These are phyloP conservation scores for Hyaloscypha variabilis DNA, from an alignment of 495 filamentous ascomycete genomes.

Conservation along the genomic window DNA sequence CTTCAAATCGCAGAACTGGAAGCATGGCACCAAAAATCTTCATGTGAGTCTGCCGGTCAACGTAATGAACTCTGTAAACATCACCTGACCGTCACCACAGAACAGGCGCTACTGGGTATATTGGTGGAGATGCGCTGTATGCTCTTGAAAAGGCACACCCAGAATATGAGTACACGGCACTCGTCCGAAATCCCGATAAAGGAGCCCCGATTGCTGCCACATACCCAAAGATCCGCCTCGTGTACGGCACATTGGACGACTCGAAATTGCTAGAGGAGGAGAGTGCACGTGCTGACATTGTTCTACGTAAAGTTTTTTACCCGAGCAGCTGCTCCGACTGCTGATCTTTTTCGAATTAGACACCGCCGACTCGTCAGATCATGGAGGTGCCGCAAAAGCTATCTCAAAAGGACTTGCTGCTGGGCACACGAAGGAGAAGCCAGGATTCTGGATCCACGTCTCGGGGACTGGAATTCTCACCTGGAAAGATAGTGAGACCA, in stretches of 20 bases:
- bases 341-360: slow-evolving; percentile 34
- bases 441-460: slow-evolving; percentile 50
- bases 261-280: slow-evolving; percentile 57
- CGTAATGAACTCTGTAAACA: neutral
- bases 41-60: slow-evolving; percentile 16
- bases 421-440: slow-evolving; percentile 47
- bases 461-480: slow-evolving; percentile 49
- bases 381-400: slow-evolving; percentile 42
- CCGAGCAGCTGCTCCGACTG: neutral
- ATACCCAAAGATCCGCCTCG: slow-evolving; percentile 58
- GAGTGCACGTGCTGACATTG: slow-evolving; percentile 65
- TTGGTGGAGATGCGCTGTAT: slow-evolving; percentile 73
- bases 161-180: slow-evolving; percentile 65
- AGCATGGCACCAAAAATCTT: slow-evolving; percentile 29
- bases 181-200: slow-evolving; percentile 70
- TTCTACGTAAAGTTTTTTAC: slow-evolving; percentile 55
- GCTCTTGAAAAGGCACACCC: slow-evolving; percentile 62
- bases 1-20: neutral
- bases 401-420: slow-evolving; percentile 46
- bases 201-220: slow-evolving; percentile 58
- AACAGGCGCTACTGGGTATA: slow-evolving; percentile 72
- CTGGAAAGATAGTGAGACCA: slow-evolving; percentile 44
- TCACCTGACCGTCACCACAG: slow-evolving; percentile 34
- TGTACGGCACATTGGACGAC: slow-evolving; percentile 61
- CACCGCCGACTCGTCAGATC: slow-evolving; percentile 49